These are phyloP conservation scores for Beauveria sp. DNA, from an alignment of 2,329 filamentous ascomycete genomes.

Conservation along the genomic window DNA sequence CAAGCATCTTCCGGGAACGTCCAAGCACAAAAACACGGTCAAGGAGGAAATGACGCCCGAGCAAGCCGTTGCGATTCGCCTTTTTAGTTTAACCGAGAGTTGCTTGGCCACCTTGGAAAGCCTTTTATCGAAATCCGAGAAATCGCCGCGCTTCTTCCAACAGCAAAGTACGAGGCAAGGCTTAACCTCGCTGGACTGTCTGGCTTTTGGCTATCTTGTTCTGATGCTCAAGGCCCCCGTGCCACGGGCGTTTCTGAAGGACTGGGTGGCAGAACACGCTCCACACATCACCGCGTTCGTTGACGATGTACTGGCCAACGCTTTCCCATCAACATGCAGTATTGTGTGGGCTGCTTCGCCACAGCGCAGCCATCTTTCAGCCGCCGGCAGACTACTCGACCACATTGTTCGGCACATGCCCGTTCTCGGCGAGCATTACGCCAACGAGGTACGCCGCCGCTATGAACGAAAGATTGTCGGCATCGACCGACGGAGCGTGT, in stretches of 20 bases:
- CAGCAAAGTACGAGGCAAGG: conserved; percentile 9
- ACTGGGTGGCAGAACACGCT: conserved; percentile 30
- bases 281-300: conserved; percentile 26
- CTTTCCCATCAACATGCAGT: conserved; percentile 15
- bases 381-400: conserved; percentile 25
- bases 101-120: conserved; percentile 65
- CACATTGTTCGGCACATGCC: conserved; percentile 29
- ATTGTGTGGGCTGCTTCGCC: conserved; percentile 22
- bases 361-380: conserved; percentile 16
- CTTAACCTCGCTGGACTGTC: conserved; percentile 55
- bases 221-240: conserved; percentile 54
- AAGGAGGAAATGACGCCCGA: conserved; percentile 59
- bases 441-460: conserved; percentile 28
- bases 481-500: conserved; percentile 24
- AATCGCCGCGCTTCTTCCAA: conserved; percentile 25
- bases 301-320: conserved; percentile 20
- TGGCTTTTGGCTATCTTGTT: conserved; percentile 71
- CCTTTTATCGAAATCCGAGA: conserved; percentile 29
- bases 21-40: conserved; percentile 46
- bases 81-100: conserved; percentile 64
- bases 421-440: conserved; percentile 27
- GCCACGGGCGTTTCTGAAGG: conserved; percentile 33
- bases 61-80: conserved; percentile 64
- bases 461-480: conserved; percentile 25
- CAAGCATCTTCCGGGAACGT: conserved; percentile 25